These are phyloP conservation scores for Colletotrichum sojae DNA, from an alignment of 2,329 filamentous ascomycete species.

Conservation along the genomic window DNA sequence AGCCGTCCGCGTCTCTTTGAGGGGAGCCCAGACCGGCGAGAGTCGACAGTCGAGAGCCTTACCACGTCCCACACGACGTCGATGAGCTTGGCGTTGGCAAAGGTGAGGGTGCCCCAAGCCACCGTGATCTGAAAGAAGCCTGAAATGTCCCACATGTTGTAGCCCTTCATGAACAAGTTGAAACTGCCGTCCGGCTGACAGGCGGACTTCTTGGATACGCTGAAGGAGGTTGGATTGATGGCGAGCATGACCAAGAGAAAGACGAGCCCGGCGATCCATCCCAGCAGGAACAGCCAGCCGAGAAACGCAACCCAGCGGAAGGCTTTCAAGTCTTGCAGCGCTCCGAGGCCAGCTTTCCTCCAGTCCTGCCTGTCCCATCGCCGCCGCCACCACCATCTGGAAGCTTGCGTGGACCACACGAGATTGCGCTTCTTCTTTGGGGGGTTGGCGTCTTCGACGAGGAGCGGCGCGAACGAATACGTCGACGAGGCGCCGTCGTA, in stretches of 20 bases:
- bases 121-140: slow-evolving; percentile 43
- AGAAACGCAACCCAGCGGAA: not conserved
- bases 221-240: not conserved
- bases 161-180: slow-evolving; percentile 14
- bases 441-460: not conserved
- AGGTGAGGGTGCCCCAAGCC: slow-evolving; percentile 43
- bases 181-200: slow-evolving; percentile 42
- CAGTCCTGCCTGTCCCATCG: slow-evolving; percentile 22
- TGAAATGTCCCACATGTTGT: slow-evolving; percentile 39
- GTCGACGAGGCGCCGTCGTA: not conserved
- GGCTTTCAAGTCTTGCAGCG: not conserved
- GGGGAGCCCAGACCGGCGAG: not conserved
- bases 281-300: not conserved
- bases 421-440: not conserved
- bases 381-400: not conserved
- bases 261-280: slow-evolving; percentile 1
- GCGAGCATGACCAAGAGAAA: not conserved
- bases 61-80: slow-evolving; percentile 49
- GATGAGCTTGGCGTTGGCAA: slow-evolving; percentile 46
- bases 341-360: slow-evolving; percentile 5
- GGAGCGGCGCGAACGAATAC: slow-evolving; percentile 20
- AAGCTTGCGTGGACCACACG: too few relatives aligned
- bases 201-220: not conserved
- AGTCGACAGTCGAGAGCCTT: slow-evolving; percentile 15
- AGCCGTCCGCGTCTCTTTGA: not conserved